Conservation (phyloP, 129 eudicot species). For the Helianthus tuberosus region DNA sequence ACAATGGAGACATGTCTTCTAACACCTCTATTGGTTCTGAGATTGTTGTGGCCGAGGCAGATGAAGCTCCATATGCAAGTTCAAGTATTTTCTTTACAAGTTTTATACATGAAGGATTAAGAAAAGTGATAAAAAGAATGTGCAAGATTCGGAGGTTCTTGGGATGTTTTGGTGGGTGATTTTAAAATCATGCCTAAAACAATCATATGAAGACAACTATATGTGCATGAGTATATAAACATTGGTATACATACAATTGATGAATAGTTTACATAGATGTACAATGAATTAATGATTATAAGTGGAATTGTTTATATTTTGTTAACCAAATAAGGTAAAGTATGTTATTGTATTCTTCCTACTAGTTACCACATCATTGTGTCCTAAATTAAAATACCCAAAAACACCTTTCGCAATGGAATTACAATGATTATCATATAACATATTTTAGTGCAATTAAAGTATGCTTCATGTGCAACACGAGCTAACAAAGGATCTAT, state of each 20-base stretch:
- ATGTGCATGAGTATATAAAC: conserved; percentile 1
- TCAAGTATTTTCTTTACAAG: conserved; percentile 22
- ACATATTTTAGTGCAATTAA: no score
- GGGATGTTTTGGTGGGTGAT: conserved; percentile 53
- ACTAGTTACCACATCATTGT: no score
- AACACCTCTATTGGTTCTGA: conserved; percentile 21
- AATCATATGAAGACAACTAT: conserved; percentile 1
- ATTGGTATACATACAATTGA: background rate
- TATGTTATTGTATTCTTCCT: no score
- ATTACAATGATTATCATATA: no score
- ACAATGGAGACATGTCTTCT: conserved; percentile 9
- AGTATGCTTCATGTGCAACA: no score
- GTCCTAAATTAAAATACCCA: no score
- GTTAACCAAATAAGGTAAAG: no score
- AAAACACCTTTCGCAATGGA: no score
- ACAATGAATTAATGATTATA: background rate
- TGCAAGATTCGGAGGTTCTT: conserved; percentile 53
- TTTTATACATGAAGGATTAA: conserved; percentile 27
- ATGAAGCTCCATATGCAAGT: conserved; percentile 25
- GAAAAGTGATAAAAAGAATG: conserved; percentile 45
- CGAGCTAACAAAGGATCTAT: no score
- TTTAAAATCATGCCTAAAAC: background rate
- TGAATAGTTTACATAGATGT: background rate
- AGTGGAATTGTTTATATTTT: no score
- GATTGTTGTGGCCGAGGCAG: background rate